These are phyloP conservation scores for Yarrowia sp. DNA, from an alignment of 805 yeast genomes.

Conservation along the genomic window DNA sequence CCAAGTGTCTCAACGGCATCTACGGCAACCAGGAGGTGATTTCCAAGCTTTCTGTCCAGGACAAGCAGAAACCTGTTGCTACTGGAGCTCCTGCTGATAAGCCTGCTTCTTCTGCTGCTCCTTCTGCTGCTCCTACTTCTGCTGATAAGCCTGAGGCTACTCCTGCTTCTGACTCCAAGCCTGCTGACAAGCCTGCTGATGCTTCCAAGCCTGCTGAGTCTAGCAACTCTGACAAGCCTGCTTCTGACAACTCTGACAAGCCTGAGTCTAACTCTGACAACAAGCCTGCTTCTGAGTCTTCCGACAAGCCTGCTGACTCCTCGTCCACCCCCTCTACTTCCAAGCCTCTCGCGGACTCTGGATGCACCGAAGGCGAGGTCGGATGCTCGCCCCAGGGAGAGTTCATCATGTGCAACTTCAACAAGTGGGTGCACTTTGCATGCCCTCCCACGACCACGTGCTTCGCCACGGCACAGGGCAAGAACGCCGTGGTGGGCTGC, in stretches of 20 bases:
- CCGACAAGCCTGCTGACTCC: background rate
- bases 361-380: conserved; percentile 46
- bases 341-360: background rate
- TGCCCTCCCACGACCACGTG: conserved; percentile 68
- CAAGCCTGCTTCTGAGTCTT: background rate
- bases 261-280: background rate
- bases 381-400: conserved; percentile 53
- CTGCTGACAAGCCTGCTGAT: conserved; percentile 32
- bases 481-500: conserved; percentile 49
- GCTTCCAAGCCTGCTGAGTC: conserved; percentile 32
- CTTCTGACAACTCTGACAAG: background rate
- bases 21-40: conserved; percentile 19
- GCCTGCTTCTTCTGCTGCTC: conserved; percentile 25
- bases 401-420: conserved; percentile 56
- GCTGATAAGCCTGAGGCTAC: conserved; percentile 10
- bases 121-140: conserved; percentile 32
- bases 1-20: conserved; percentile 24
- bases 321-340: background rate
- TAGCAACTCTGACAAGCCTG: background rate
- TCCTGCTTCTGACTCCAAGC: background rate
- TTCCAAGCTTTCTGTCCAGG: background rate
- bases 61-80: background rate
- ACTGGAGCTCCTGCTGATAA: background rate
- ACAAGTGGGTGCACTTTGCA: conserved; percentile 53
- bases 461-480: conserved; percentile 47